phyloP scores from a whole-genome alignment of 805 yeast genomes.

The Helenozyma baotianmanensis region DNA sequence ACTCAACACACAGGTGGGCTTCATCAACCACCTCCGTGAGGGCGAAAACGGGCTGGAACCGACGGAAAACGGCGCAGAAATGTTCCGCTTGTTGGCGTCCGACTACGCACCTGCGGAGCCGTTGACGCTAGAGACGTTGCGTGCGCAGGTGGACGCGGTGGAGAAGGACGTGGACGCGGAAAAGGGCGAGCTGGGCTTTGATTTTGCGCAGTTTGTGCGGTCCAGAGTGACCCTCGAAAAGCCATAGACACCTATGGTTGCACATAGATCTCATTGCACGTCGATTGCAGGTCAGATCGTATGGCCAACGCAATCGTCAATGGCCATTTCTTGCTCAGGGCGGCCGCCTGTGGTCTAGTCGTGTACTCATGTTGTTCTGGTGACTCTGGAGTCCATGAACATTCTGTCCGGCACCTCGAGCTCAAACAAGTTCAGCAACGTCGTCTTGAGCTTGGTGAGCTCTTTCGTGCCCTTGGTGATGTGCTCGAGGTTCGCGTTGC shows the following conservation, averaged over 20 bases:
- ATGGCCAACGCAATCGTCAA: no score
- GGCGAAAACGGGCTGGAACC: constrained; percentile 7
- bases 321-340: no score
- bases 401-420: constrained; percentile 74
- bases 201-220: background rate
- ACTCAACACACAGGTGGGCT: constrained; percentile 45
- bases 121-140: constrained; percentile 17
- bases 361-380: no score
- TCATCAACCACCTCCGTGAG: constrained; percentile 38
- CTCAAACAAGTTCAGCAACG: constrained; percentile 62
- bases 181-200: constrained; percentile 3
- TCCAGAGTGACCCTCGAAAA: no score
- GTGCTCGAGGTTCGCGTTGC: constrained; percentile 69
- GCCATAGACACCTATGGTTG: no score
- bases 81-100: constrained; percentile 31
- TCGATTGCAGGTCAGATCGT: no score
- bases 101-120: constrained; percentile 27
- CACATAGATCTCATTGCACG: no score
- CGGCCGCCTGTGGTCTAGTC: no score
- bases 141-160: constrained; percentile 7
- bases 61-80: constrained; percentile 15
- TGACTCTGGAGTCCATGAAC: constrained; percentile 72
- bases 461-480: constrained; percentile 63
- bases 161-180: constrained; percentile 1
- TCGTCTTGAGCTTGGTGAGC: constrained; percentile 57